Evolutionary conservation across 352 stramenopile genomes (phyloP), one percentile per base, ranked within the genome.

Genomic region (Phytophthora palmivora): DNA sequence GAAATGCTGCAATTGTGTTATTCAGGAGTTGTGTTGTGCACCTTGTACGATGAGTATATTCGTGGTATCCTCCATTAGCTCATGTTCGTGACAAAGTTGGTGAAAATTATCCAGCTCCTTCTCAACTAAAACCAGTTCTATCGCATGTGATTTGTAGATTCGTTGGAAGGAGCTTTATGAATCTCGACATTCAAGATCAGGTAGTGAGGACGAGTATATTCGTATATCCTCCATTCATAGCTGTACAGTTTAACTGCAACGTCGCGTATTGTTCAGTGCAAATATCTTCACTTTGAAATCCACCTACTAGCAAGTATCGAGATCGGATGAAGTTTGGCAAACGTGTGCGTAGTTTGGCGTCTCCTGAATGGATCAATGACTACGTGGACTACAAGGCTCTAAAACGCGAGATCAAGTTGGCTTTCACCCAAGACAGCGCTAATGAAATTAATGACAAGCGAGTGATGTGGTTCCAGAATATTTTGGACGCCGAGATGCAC

Each of bases 321-420:
- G 24, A 60, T 15, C 32, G 11, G 12, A 94, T 94, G 82, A 94
- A 94, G 75, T 94, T 94, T 44, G 84, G 84, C 71, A 94, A 94
- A 61, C 84, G 84, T 44, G 85, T 92, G 67, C 84, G 84, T 19
- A 82, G 74, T 33, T 74, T 94, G 30, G 76, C 74, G 45, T 76
- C 74, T 22, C 67, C 74, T 15, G 70, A 82, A 16, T 94, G 84
- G 84, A 72, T 70, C 12, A 34, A 48, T 54, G 79, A 85, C 69
- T 94, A 91, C 67, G 80, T 94, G 11, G 81, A 94, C 73, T 94
- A 94, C 79, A 94, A 94, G 65, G 67, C 71, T 22, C 73, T 94
- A 32, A 94, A 94, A 69, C 73, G 74, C 24, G 70, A 81, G 24
- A 82, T 94, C 61, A 88, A 85, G 45, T 48, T 59, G 6, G 51